Evolutionary conservation across 2,329 filamentous ascomycete species (phyloP), one percentile per base, ranked within the genome.

Genomic region (Kalaharituber pfeilii): DNA sequence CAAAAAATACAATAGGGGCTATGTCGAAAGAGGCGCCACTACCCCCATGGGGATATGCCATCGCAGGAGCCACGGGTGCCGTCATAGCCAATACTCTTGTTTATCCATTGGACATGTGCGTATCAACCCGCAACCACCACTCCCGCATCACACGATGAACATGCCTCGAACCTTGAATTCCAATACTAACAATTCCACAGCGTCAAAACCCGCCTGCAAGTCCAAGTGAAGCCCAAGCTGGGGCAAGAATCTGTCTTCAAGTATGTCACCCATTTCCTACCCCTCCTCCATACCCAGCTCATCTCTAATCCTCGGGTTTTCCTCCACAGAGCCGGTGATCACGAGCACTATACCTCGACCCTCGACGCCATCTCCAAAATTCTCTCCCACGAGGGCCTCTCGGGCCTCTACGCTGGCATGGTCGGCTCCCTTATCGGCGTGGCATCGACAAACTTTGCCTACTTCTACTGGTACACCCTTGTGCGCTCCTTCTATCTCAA

Each of bases 361-460:
- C 75, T 86, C 72, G 86, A 98, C 69, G 91, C 91, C 27, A 81
- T 98, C 60, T 75, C 74, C 57, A 88, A 86, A 66, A 96, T 98
- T 61, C 70, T 84, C 30, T 77, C 80, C 54, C 80, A 80, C 52
- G 91, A 98, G 62, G 91, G 91, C 28, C 54, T 91, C 7, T 65
- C 73, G 49, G 91, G 91, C 5, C 77, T 98, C 6, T 98, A 98
- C 65, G 80, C 84, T 52, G 91, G 91, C 57, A 88, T 98, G 67
- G 76, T 79, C 57, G 88, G 89, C 51, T 80, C 88, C 3, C 73
- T 98, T 18, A 72, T 96, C 51, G 91, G 91, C 53, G 91, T 98
- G 30, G 89, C 87, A 1, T 95, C 88, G 25, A 96, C 89, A 52
- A 98, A 98, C 69, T 98, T 98, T 67, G 91, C 91, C 64, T 98